Percentiles rank a stretch among this genome's conserved stretches.
These are phyloP conservation scores for Bertia moriformis DNA, from an alignment of 2,329 filamentous ascomycete species.

Conservation along the genomic window DNA sequence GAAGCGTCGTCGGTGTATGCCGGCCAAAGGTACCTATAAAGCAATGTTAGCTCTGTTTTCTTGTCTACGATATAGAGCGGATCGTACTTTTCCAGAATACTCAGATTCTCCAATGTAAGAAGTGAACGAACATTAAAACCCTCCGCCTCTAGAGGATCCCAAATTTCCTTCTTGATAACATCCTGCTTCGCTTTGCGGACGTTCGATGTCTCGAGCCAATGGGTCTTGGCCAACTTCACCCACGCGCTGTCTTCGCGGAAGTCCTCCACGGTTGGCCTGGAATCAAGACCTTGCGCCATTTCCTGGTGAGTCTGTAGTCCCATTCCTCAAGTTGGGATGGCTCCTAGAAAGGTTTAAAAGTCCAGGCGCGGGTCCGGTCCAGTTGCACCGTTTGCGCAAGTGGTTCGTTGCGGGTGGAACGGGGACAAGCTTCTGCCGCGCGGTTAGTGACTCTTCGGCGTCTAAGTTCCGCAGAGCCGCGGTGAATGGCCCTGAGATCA, in stretches of 20 bases:
- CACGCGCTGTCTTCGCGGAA: constrained; percentile 59
- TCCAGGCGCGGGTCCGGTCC: not conserved
- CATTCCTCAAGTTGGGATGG: not conserved
- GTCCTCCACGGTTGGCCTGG: constrained; percentile 48
- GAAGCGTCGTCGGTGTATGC: constrained; percentile 78
- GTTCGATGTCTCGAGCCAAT: constrained; percentile 63
- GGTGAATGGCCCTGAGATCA: too few relatives aligned
- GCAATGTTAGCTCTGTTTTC: constrained; percentile 12
- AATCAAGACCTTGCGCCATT: not conserved
- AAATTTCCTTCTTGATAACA: constrained; percentile 73
- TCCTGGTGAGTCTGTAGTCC: not conserved
- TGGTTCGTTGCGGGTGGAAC: not conserved
- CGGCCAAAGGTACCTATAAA: constrained; percentile 74
- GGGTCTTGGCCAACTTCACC: constrained; percentile 63
- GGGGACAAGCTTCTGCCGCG: not conserved
- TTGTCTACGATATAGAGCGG: not conserved
- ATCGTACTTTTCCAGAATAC: constrained; percentile 66
- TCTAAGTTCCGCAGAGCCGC: not conserved
- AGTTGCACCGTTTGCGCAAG: not conserved
- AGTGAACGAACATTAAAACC: constrained; percentile 66
- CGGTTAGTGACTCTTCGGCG: not conserved
- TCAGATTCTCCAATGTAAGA: constrained; percentile 73
- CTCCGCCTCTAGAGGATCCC: constrained; percentile 74
- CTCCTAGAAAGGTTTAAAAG: not conserved
- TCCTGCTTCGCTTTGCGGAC: constrained; percentile 66